Base-by-base conservation (phyloP, 1,284 basidiomycete genomes). In the Nidula niveotomentosa region DNA sequence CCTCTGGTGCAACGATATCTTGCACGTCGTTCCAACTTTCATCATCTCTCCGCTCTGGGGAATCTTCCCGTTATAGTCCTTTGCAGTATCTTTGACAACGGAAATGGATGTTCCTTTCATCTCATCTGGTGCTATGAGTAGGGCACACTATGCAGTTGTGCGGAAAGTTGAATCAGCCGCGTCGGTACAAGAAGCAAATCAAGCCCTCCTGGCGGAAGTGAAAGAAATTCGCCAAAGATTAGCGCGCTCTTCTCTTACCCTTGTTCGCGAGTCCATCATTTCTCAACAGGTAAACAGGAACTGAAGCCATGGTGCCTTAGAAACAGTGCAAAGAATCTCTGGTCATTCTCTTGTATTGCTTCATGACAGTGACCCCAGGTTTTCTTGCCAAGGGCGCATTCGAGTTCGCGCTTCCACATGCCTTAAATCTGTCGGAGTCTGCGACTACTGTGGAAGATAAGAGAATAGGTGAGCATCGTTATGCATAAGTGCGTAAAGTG, bases 71-170 rank as follows among this genome's bases (percentile, higher is more conserved):
- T 23, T 23, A 23, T 23, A 23, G 23, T 23, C 23, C 23, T 23
- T 23, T 23, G 23, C 23, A 23, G 23, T 23, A 23, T 23, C 23
- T 23, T 23, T 23, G 23, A 23, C 23, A 23, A 23, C 23, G 23
- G 23, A 23, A 12, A 90, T 91, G 88, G 80, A 90, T 45, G 80
- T 90, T 10, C 85, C 89, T 6, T 91, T 88, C 69, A 72, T 79
- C 50, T 85, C 86, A 10, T 93, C 90, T 36, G 87, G 88, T 41
- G 89, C 90, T 18, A 75, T 87, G 58, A 89, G 79, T 70, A 79
- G 88, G 62, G 76, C 79, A 12, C 88, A 92, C 58, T 93, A 91
- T 68, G 71, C 79, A 37, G 75, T 93, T 37, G 86, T 91, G 46
- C 80, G 84, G 53, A 85, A 82, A 58, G 77, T 90, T 9, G 90